phyloP scores from a whole-genome alignment of 176 grass and related monocot species.

The Ensete ventricosum region DNA sequence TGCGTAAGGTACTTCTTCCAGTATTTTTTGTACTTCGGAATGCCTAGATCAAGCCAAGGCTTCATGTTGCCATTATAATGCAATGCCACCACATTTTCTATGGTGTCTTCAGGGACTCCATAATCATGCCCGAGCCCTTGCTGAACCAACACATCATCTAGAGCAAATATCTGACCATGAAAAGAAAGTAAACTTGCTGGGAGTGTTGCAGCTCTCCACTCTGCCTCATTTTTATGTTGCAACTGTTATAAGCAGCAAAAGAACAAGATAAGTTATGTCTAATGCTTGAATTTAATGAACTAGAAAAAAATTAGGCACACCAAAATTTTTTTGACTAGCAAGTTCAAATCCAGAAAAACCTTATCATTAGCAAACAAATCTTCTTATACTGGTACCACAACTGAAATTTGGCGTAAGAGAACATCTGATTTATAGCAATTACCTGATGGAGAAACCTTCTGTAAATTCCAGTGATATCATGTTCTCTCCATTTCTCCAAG shows the following conservation, averaged over 20 bases:
- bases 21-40: constrained; percentile 57
- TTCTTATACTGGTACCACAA: neutral
- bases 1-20: constrained; percentile 61
- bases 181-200: constrained; percentile 46
- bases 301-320: neutral
- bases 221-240: constrained; percentile 26
- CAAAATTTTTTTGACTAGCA: neutral
- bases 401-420: neutral
- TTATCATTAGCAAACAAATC: neutral
- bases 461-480: constrained; percentile 30
- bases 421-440: constrained; percentile 14
- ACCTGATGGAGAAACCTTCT: constrained; percentile 44
- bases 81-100: constrained; percentile 38
- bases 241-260: constrained; percentile 29
- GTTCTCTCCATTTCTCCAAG: constrained; percentile 64
- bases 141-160: constrained; percentile 36
- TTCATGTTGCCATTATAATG: constrained; percentile 88
- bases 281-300: neutral
- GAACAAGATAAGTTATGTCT: neutral
- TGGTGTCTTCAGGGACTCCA: constrained; percentile 27
- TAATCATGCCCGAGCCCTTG: constrained; percentile 68
- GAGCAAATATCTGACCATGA: constrained; percentile 43
- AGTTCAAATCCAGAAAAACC: neutral
- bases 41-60: constrained; percentile 62
- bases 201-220: constrained; percentile 44